A percentile compares a stretch with the other conserved stretches of the same genome.
Conservation (phyloP, 2,329 filamentous ascomycete genomes). For the Neonectria coccinea region DNA sequence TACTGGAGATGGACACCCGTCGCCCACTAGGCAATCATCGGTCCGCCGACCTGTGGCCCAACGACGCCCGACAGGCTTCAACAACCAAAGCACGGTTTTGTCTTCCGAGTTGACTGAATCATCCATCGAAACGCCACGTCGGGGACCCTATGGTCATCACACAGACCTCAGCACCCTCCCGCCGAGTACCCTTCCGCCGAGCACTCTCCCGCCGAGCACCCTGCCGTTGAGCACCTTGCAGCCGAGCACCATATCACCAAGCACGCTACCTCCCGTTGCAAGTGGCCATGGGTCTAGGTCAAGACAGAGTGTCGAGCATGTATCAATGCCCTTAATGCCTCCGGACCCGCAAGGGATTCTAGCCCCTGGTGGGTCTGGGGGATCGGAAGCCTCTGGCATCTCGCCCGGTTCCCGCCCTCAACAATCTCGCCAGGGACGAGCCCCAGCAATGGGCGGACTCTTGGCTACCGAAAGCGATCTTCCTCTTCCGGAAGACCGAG, state of each 20-base stretch:
- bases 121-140: conserved; percentile 47
- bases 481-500: conserved; percentile 48
- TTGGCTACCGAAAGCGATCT: conserved; percentile 61
- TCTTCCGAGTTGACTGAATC: conserved; percentile 53
- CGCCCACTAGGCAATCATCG: conserved; percentile 56
- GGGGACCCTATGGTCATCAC: conserved; percentile 42
- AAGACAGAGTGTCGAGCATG: conserved; percentile 52
- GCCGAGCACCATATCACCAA: conserved; percentile 35
- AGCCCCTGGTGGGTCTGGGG: conserved; percentile 36
- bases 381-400: conserved; percentile 46
- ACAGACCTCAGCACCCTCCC: conserved; percentile 27
- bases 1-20: conserved; percentile 74
- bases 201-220: conserved; percentile 30
- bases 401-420: conserved; percentile 52
- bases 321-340: conserved; percentile 67
- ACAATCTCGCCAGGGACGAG: conserved; percentile 59
- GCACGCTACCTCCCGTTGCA: conserved; percentile 40
- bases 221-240: conserved; percentile 14
- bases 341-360: conserved; percentile 61
- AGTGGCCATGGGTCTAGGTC: conserved; percentile 53
- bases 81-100: conserved; percentile 44
- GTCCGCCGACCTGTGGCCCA: conserved; percentile 47
- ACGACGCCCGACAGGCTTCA: conserved; percentile 47
- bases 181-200: conserved; percentile 16
- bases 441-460: conserved; percentile 56